Percentiles rank a stretch among this genome's conserved stretches.
Evolutionary conservation across 2,329 filamentous ascomycete genomes (phyloP).

Genomic region (Colletotrichum simmondsii): DNA sequence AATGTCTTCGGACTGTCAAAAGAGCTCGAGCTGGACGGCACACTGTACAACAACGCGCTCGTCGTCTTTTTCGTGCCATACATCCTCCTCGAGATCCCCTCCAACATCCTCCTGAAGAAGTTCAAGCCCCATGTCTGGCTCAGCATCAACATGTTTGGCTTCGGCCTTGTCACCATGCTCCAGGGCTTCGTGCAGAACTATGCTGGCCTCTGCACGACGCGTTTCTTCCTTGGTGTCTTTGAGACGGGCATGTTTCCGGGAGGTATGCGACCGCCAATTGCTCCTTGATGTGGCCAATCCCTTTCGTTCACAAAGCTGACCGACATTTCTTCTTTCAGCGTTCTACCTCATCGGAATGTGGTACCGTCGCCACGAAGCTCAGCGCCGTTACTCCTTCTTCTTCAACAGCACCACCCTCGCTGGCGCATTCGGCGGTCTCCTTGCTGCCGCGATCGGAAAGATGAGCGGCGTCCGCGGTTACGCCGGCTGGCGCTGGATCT

Average conservation of each 20-base stretch:
- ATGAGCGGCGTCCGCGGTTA: conserved; percentile 80
- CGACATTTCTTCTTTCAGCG: conserved; percentile 39
- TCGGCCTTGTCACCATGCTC: conserved; percentile 78
- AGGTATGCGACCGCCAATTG: conserved; percentile 54
- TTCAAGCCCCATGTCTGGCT: conserved; percentile 76
- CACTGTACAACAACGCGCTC: conserved; percentile 79
- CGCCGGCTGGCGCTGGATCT: conserved; percentile 83
- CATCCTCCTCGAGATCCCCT: conserved; percentile 74
- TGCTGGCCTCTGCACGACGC: conserved; percentile 78
- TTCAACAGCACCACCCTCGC: conserved; percentile 78
- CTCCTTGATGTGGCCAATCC: not conserved
- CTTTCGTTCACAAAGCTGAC: not conserved
- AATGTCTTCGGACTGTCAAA: conserved; percentile 71
- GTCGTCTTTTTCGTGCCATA: conserved; percentile 88
- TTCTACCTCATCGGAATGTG: conserved; percentile 86
- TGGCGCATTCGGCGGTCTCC: conserved; percentile 39
- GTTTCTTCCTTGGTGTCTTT: conserved; percentile 86
- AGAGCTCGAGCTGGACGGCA: conserved; percentile 69
- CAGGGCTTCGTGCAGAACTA: conserved; percentile 86
- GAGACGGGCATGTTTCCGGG: conserved; percentile 74
- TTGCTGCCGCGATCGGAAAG: conserved; percentile 62
- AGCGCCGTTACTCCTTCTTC: conserved; percentile 94
- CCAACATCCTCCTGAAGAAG: conserved; percentile 47
- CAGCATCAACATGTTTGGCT: conserved; percentile 84
- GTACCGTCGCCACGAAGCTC: conserved; percentile 89